A percentile compares a stretch with the other conserved stretches of the same genome.
These are phyloP conservation scores for Fusarium redolens DNA, from an alignment of 2,329 filamentous ascomycete species.

Conservation along the genomic window DNA sequence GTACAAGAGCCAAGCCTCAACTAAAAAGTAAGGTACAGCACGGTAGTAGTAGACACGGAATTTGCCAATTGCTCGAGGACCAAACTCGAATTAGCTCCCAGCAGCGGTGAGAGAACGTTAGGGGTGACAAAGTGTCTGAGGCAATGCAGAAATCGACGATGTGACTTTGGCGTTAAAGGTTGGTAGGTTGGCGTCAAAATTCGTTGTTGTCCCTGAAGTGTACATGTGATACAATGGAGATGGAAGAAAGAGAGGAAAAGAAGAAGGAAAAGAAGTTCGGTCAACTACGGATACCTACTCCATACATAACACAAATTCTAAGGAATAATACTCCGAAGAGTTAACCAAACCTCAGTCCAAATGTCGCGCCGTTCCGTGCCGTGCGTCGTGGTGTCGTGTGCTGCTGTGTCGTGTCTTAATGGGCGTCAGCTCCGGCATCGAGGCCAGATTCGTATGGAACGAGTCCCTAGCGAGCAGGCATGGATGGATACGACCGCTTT, in stretches of 20 bases:
- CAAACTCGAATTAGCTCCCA: conserved; percentile 3
- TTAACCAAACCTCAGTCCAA: conserved; percentile 13
- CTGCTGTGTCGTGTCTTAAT: neutral
- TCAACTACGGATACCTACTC: conserved; percentile 6
- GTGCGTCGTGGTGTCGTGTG: conserved; percentile 11
- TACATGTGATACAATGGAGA: conserved; percentile 6
- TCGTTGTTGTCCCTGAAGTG: conserved; percentile 7
- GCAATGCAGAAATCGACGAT: conserved; percentile 2
- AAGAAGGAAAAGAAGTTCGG: conserved; percentile 4
- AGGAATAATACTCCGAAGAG: conserved; percentile 6
- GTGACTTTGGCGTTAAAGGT: conserved; percentile 9
- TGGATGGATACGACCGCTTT: conserved; percentile 21
- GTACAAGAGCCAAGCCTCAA: conserved; percentile 20
- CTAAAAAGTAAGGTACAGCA: conserved; percentile 9
- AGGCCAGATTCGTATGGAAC: conserved; percentile 1
- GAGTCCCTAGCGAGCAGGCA: conserved; percentile 5
- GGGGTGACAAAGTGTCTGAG: neutral
- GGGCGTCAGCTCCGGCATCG: neutral
- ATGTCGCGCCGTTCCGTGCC: conserved; percentile 15
- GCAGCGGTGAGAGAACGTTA: conserved; percentile 7
- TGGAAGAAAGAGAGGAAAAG: neutral
- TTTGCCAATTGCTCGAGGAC: neutral
- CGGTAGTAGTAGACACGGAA: neutral
- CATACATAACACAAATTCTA: conserved; percentile 24
- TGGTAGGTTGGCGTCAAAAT: conserved; percentile 10